Conservation (phyloP, 2,329 filamentous ascomycete genomes). For the Cytospora leucostoma region DNA sequence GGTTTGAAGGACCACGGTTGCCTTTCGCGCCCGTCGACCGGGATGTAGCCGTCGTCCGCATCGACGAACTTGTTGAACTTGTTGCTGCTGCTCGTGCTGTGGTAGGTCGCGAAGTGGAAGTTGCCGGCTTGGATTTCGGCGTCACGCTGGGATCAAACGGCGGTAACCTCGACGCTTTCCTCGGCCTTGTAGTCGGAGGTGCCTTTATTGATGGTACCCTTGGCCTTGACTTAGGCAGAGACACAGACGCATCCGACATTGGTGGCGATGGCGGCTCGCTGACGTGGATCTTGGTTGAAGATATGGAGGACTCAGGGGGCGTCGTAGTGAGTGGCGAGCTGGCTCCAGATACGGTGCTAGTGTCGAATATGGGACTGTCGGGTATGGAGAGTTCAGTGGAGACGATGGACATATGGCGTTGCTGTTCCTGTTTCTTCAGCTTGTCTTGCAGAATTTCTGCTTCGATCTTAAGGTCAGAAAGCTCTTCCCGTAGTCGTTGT, state of each 20-base stretch:
- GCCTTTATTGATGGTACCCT: slow-evolving; percentile 45
- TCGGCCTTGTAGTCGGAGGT: slow-evolving; percentile 40
- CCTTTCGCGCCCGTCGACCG: slow-evolving; percentile 49
- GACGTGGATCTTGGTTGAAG: slow-evolving; percentile 57
- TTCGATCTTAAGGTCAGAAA: slow-evolving; percentile 92
- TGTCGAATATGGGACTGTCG: slow-evolving; percentile 72
- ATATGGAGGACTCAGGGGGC: slow-evolving; percentile 59
- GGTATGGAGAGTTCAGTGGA: slow-evolving; percentile 64
- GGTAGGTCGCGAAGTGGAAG: slow-evolving; percentile 37
- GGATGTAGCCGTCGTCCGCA: slow-evolving; percentile 40
- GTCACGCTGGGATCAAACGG: slow-evolving; percentile 56
- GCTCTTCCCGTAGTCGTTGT: slow-evolving; percentile 85
- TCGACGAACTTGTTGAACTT: slow-evolving; percentile 52
- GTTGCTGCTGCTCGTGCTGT: slow-evolving; percentile 45
- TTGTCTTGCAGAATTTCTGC: slow-evolving; percentile 94
- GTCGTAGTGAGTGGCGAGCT: slow-evolving; percentile 90
- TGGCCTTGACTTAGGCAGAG: slow-evolving; percentile 51
- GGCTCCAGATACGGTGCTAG: slow-evolving; percentile 79
- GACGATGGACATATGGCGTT: slow-evolving; percentile 58
- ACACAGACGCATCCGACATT: slow-evolving; percentile 79
- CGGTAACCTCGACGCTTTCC: slow-evolving; percentile 54
- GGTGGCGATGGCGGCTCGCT: slow-evolving; percentile 91
- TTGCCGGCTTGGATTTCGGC: slow-evolving; percentile 51
- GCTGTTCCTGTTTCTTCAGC: slow-evolving; percentile 68
- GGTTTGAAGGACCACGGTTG: slow-evolving; percentile 46